Evolutionary conservation across 306 rosid genomes (phyloP).

Genomic region (Glycine tomentella): DNA sequence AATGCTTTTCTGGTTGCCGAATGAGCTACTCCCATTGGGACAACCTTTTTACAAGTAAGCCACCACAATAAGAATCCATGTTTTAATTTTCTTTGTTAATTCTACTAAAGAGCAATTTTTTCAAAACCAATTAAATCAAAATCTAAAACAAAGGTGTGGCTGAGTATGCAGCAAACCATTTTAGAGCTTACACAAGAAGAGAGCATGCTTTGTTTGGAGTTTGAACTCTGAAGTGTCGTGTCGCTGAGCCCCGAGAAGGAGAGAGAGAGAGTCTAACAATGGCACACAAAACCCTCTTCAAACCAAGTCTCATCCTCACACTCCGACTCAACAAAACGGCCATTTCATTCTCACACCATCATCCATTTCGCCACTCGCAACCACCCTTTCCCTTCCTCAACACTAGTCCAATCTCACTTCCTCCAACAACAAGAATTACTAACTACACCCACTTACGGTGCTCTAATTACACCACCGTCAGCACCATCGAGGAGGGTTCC

Average conservation of each 20-base stretch:
- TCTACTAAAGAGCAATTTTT: no score
- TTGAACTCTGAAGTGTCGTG: no score
- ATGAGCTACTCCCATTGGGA: no score
- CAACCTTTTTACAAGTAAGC: no score
- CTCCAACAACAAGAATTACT: not conserved
- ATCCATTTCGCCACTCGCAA: slow-evolving; percentile 2
- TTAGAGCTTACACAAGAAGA: not conserved
- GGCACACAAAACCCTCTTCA: slow-evolving; percentile 42
- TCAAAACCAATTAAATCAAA: no score
- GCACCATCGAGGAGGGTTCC: not conserved
- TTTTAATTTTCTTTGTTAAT: no score
- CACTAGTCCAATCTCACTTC: not conserved
- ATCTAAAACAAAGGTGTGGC: no score
- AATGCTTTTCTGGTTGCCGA: no score
- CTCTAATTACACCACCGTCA: slow-evolving; percentile 3
- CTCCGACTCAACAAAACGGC: not conserved
- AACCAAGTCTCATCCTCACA: slow-evolving; percentile 21
- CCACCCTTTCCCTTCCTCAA: slow-evolving; percentile 27
- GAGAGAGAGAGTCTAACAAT: not conserved
- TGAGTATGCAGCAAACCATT: no score
- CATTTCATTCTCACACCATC: not conserved
- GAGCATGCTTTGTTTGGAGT: not conserved
- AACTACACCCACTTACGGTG: slow-evolving; percentile 9
- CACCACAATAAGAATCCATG: no score
- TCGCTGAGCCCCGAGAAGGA: not conserved